These are phyloP conservation scores for Penicillium taxi DNA, from an alignment of 495 filamentous ascomycete species.

Conservation along the genomic window DNA sequence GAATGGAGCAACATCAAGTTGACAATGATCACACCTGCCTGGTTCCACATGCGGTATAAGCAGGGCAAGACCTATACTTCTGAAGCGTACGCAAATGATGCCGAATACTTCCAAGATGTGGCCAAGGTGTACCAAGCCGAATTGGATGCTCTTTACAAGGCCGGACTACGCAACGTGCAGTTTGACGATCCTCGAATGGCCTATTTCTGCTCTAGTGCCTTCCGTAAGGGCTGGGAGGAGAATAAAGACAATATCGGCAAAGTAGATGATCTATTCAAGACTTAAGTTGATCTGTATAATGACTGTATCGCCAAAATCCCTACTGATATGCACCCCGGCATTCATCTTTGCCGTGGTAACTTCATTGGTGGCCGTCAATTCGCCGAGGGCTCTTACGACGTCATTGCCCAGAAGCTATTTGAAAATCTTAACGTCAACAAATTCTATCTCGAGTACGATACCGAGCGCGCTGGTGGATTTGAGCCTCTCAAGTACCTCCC, in stretches of 20 bases:
- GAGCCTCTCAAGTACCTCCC: constrained; percentile 55
- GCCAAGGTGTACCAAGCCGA: constrained; percentile 54
- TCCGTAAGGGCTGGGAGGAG: constrained; percentile 53
- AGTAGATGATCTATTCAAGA: constrained; percentile 46
- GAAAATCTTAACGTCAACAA: constrained; percentile 56
- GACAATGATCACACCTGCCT: constrained; percentile 57
- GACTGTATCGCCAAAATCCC: constrained; percentile 48
- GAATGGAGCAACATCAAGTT: constrained; percentile 50
- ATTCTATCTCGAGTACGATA: constrained; percentile 65
- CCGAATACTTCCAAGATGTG: constrained; percentile 54
- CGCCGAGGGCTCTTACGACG: constrained; percentile 60
- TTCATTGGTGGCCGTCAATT: constrained; percentile 47
- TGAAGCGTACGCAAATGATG: constrained; percentile 49
- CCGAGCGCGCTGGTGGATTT: constrained; percentile 57
- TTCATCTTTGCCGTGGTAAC: constrained; percentile 56
- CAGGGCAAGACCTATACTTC: constrained; percentile 48
- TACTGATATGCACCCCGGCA: constrained; percentile 54
- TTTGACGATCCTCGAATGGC: constrained; percentile 60
- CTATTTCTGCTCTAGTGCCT: constrained; percentile 55
- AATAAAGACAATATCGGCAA: constrained; percentile 48
- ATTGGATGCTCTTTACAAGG: constrained; percentile 51
- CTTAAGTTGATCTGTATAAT: constrained; percentile 58
- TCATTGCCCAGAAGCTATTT: constrained; percentile 58
- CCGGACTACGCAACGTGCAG: constrained; percentile 57
- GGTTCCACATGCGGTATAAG: constrained; percentile 59